Conservation (phyloP, 108 stramenopile genomes). For the Bacterosira constricta region DNA sequence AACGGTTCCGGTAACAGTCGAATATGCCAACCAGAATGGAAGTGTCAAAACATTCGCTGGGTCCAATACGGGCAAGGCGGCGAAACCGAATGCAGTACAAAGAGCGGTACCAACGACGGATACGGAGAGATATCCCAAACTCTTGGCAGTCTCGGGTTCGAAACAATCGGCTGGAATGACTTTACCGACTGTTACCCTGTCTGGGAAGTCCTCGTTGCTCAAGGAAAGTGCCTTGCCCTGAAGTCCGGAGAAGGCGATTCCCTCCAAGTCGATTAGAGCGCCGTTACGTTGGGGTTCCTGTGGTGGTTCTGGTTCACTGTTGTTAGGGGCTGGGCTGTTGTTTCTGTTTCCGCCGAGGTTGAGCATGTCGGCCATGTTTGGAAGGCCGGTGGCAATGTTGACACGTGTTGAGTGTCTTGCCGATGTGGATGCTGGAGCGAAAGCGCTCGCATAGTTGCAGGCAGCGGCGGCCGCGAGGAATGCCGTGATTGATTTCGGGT, state of each 20-base stretch:
- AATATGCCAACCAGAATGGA: conserved; percentile 80
- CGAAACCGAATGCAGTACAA: conserved; percentile 75
- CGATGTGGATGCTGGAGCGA: conserved; percentile 22
- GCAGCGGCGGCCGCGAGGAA: conserved; percentile 20
- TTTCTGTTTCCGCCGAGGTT: neutral
- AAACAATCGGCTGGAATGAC: conserved; percentile 94
- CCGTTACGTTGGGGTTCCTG: conserved; percentile 6
- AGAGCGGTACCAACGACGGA: conserved; percentile 76
- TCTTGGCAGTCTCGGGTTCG: conserved; percentile 77
- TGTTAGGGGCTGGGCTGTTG: neutral
- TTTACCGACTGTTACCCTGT: conserved; percentile 49
- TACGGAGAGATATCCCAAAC: conserved; percentile 74
- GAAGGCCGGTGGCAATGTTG: conserved; percentile 37
- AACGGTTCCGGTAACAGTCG: conserved; percentile 84
- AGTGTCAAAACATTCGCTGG: conserved; percentile 65
- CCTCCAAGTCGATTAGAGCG: conserved; percentile 36
- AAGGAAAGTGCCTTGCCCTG: conserved; percentile 71
- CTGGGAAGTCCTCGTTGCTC: conserved; percentile 66
- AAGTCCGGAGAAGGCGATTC: conserved; percentile 59
- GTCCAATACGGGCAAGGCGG: conserved; percentile 52
- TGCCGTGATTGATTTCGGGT: conserved; percentile 20
- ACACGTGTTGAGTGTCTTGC: conserved; percentile 16
- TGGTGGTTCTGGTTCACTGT: conserved; percentile 3
- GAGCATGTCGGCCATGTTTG: conserved; percentile 11
- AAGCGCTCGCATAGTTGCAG: conserved; percentile 3